Evolutionary conservation across 768 basidiomycete species (phyloP).

Genomic region (Tubosaeta sp.): DNA sequence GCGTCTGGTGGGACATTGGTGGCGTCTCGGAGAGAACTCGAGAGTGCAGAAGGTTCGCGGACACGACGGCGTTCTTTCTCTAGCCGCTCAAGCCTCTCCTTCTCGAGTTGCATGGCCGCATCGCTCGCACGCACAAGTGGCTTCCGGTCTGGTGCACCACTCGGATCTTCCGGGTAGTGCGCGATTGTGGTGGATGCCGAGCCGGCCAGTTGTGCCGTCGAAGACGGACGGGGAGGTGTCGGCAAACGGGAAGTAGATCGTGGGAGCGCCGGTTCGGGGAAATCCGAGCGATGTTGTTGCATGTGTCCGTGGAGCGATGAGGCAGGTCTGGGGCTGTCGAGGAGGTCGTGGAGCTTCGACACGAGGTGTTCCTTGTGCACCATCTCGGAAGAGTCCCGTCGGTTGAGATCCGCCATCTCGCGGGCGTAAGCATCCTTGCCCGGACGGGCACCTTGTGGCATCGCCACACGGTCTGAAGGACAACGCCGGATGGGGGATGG

Average conservation of each 20-base stretch:
- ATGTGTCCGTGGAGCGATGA: conserved; percentile 40
- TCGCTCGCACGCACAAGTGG: conserved; percentile 48
- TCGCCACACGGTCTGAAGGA: conserved; percentile 21
- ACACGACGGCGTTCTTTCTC: conserved; percentile 29
- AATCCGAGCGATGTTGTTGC: conserved; percentile 24
- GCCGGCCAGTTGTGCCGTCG: conserved; percentile 14
- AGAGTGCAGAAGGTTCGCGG: conserved; percentile 12
- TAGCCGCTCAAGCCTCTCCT: conserved; percentile 36
- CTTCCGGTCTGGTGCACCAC: conserved; percentile 14
- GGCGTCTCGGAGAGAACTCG: conserved; percentile 27
- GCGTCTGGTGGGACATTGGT: conserved; percentile 22
- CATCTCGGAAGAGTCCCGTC: conserved; percentile 17
- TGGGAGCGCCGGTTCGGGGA: conserved; percentile 22
- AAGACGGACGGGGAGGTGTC: conserved; percentile 21
- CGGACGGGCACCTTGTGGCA: conserved; percentile 14
- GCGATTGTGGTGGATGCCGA: conserved; percentile 16
- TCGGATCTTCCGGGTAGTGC: conserved; percentile 12
- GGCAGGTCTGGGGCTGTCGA: conserved; percentile 39
- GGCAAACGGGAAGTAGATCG: conserved; percentile 21
- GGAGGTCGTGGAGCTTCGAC: conserved; percentile 44
- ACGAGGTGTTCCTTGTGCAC: conserved; percentile 30
- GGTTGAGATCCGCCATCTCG: conserved; percentile 24
- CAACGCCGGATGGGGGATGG: conserved; percentile 24
- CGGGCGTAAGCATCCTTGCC: conserved; percentile 12
- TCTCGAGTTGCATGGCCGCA: conserved; percentile 51